These are phyloP conservation scores for Umbelopsis sp. DNA, from an alignment of 192 early-diverging fungal genomes.

Conservation along the genomic window DNA sequence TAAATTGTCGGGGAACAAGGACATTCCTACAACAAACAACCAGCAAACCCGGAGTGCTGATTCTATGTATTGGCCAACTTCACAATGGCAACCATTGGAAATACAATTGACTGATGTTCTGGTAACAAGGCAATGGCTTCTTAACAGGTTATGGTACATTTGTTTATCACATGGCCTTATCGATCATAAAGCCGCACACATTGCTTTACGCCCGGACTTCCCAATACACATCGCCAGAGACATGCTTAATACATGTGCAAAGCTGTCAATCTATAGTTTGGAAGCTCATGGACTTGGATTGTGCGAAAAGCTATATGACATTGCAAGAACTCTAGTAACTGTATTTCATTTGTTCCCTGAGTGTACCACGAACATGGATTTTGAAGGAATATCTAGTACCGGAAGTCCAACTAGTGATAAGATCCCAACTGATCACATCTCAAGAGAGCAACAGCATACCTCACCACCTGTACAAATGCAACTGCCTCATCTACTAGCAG, in stretches of 20 bases:
- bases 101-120: constrained; percentile 10
- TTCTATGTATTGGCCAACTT: not conserved
- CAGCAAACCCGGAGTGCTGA: not conserved
- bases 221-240: not conserved
- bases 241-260: not conserved
- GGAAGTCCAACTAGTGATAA: not conserved
- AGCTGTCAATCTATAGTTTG: not conserved
- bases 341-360: constrained; percentile 10
- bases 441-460: not conserved
- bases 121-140: constrained; percentile 16
- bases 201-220: not conserved
- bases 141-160: constrained; percentile 16
- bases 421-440: not conserved
- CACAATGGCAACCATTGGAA: not conserved
- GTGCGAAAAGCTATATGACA: constrained; percentile 18
- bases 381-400: not conserved
- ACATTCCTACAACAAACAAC: not conserved
- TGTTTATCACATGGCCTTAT: constrained; percentile 19
- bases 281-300: constrained; percentile 12
- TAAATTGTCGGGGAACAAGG: not conserved
- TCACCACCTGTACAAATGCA: not conserved
- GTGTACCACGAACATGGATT: not conserved
- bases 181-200: not conserved
- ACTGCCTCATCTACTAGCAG: not conserved
- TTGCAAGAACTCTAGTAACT: not conserved